Evolutionary conservation across 257 asterid species (phyloP).

Genomic region (Agastache rugosa): DNA sequence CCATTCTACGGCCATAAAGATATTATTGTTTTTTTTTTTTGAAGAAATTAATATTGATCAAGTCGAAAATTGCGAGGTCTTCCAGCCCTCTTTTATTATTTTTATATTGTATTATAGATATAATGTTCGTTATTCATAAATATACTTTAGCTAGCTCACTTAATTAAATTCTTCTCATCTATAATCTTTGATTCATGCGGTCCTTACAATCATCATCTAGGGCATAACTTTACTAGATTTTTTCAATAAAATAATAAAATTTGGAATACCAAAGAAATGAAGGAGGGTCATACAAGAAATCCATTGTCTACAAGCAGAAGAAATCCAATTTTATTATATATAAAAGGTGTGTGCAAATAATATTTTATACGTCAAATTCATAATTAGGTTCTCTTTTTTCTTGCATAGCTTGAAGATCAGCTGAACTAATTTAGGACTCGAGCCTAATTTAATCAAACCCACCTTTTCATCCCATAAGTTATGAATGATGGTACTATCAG

Average conservation of each 20-base stretch:
- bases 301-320: slow-evolving; percentile 20
- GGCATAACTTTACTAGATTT: background rate
- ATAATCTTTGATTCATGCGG: too few relatives aligned
- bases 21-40: too few relatives aligned
- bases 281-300: slow-evolving; percentile 22
- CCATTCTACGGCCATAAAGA: too few relatives aligned
- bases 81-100: too few relatives aligned
- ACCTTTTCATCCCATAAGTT: background rate
- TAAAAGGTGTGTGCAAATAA: background rate
- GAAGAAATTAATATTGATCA: too few relatives aligned
- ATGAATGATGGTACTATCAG: background rate
- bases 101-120: too few relatives aligned
- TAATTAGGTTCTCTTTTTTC: background rate
- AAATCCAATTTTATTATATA: slow-evolving; percentile 11
- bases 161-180: too few relatives aligned
- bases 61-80: background rate
- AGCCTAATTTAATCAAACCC: slow-evolving; percentile 27
- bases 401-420: slow-evolving; percentile 1
- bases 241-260: background rate
- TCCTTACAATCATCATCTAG: too few relatives aligned
- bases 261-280: background rate
- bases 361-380: background rate
- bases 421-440: slow-evolving; percentile 22
- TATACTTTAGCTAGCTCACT: too few relatives aligned
- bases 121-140: too few relatives aligned